phyloP scores from a whole-genome alignment of 2,329 filamentous ascomycete species.

The Calycina herbarum region DNA sequence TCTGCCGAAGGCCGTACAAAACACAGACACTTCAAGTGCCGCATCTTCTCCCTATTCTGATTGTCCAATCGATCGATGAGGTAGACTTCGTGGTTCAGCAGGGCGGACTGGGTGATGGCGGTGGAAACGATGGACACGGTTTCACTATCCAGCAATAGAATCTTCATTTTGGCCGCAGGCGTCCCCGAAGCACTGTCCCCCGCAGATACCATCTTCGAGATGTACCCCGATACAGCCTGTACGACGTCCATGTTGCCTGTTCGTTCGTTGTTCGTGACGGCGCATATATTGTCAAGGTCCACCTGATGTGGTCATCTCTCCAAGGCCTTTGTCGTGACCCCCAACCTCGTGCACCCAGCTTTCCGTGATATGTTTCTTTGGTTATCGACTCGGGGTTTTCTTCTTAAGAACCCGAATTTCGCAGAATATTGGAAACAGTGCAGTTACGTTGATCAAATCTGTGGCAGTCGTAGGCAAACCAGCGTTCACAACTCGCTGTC shows the following conservation, averaged over 20 bases:
- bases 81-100: conserved; percentile 96
- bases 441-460: background rate
- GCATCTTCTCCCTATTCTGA: conserved; percentile 89
- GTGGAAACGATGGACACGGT: conserved; percentile 93
- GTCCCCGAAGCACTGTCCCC: conserved; percentile 69
- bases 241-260: conserved; percentile 79
- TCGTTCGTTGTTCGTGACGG: conserved; percentile 2
- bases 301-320: conserved; percentile 28
- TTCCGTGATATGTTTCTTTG: background rate
- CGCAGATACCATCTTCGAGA: conserved; percentile 90
- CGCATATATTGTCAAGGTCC: conserved; percentile 22
- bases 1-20: conserved; percentile 90
- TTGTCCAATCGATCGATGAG: conserved; percentile 97
- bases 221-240: conserved; percentile 88
- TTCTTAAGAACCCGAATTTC: background rate
- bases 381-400: background rate
- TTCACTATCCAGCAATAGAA: conserved; percentile 87
- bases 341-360: background rate
- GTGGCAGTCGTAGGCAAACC: background rate
- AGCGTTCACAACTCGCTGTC: background rate
- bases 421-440: background rate
- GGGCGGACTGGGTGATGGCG: conserved; percentile 89
- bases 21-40: conserved; percentile 89
- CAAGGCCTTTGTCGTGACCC: background rate
- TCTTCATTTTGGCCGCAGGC: conserved; percentile 93